Evolutionary conservation across 2,329 filamentous ascomycete species (phyloP).

Genomic region (Cordyceps farinosa): DNA sequence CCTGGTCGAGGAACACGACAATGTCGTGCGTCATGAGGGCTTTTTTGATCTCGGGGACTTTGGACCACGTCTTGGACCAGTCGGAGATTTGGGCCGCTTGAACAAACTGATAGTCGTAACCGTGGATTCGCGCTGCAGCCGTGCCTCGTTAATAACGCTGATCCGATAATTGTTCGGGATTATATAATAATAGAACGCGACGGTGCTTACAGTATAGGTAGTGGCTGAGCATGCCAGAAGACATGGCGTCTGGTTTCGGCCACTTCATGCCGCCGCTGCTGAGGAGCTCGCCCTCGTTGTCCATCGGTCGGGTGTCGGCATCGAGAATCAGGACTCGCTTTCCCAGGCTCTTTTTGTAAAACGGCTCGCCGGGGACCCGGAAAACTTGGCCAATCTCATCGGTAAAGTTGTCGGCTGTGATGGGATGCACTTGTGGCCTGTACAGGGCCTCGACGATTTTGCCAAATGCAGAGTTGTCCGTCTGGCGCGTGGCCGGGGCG

Average conservation of each 20-base stretch:
- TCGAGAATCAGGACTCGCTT: constrained; percentile 5
- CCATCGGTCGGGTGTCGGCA: constrained; percentile 1
- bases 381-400: constrained; percentile 1
- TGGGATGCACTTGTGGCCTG: neutral
- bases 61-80: constrained; percentile 45
- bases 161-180: no score
- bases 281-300: neutral
- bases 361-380: neutral
- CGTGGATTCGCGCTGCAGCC: constrained; percentile 37
- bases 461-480: neutral
- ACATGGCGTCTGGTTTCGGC: constrained; percentile 4
- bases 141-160: neutral
- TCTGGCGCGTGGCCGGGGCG: neutral
- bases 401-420: neutral
- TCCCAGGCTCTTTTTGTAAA: constrained; percentile 3
- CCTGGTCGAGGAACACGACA: constrained; percentile 44
- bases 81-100: constrained; percentile 38
- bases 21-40: constrained; percentile 38
- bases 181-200: no score
- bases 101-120: constrained; percentile 47
- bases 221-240: constrained; percentile 11
- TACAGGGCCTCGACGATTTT: neutral
- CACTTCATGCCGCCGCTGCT: neutral
- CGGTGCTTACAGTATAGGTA: neutral
- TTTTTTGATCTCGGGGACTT: constrained; percentile 37